Conservation (phyloP, 345 rosid species). For the Odontarrhena argentea region DNA sequence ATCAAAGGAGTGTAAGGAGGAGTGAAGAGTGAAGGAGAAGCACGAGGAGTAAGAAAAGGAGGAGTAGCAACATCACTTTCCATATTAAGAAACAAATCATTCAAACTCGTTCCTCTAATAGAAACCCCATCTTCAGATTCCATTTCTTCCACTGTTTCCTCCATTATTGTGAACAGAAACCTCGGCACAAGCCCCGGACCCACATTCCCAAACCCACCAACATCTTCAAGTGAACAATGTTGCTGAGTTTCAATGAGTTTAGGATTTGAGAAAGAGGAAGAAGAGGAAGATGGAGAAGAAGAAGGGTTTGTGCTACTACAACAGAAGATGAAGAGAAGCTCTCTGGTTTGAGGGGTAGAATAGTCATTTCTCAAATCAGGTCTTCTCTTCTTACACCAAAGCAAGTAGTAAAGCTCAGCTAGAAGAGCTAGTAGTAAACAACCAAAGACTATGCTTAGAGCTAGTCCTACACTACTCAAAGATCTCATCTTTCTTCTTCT, state of each 20-base stretch:
- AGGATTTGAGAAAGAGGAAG: constrained; percentile 31
- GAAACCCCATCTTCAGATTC: constrained; percentile 79
- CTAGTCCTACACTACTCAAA: constrained; percentile 91
- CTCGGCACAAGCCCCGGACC: constrained; percentile 73
- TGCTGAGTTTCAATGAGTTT: constrained; percentile 45
- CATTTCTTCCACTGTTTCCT: constrained; percentile 89
- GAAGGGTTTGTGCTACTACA: constrained; percentile 46
- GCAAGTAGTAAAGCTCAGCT: constrained; percentile 83
- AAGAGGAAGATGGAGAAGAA: constrained; percentile 46
- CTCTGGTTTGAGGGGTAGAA: constrained; percentile 68
- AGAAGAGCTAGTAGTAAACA: constrained; percentile 77
- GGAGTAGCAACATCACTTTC: constrained; percentile 62
- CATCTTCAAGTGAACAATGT: constrained; percentile 30
- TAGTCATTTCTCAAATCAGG: constrained; percentile 50
- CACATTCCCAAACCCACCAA: constrained; percentile 31
- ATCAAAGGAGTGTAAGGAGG: constrained; percentile 84
- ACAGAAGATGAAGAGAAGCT: constrained; percentile 77
- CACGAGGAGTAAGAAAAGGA: constrained; percentile 83
- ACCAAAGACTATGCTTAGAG: constrained; percentile 85
- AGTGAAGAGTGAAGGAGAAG: constrained; percentile 88
- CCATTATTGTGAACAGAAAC: constrained; percentile 80
- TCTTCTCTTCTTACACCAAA: constrained; percentile 87
- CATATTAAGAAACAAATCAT: constrained; percentile 65
- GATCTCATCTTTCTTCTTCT: constrained; percentile 65
- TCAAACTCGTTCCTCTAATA: constrained; percentile 59